These are phyloP conservation scores for Globisporangium spinosum DNA, from an alignment of 352 stramenopile genomes.

Conservation along the genomic window DNA sequence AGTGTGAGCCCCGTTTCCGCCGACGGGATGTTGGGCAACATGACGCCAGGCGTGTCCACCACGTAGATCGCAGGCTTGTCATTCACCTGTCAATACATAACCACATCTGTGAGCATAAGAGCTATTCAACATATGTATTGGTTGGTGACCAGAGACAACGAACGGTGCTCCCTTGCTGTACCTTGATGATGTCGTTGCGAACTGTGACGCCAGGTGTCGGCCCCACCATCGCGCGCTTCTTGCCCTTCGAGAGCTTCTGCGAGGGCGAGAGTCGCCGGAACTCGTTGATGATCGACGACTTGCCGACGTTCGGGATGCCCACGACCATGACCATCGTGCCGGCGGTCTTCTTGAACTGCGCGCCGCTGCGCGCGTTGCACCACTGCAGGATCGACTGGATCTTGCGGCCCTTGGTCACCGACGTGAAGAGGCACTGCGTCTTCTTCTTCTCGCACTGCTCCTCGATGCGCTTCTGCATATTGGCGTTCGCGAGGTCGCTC, in stretches of 20 bases:
- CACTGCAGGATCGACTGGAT: constrained; percentile 75
- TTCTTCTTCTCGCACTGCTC: constrained; percentile 44
- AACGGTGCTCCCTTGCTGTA: constrained; percentile 13
- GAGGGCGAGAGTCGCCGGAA: constrained; percentile 73
- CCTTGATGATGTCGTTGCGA: constrained; percentile 88
- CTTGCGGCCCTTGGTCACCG: constrained; percentile 70
- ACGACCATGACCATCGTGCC: constrained; percentile 88
- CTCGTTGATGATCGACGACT: constrained; percentile 88
- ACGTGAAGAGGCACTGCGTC: constrained; percentile 74
- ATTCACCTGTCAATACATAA: constrained; percentile 46
- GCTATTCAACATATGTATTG: neutral
- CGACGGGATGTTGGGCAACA: constrained; percentile 82
- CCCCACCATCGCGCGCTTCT: constrained; percentile 77
- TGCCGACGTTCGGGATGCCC: constrained; percentile 89
- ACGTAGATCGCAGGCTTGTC: constrained; percentile 86
- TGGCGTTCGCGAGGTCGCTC: constrained; percentile 81
- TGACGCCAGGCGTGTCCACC: constrained; percentile 86
- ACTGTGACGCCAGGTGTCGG: constrained; percentile 84
- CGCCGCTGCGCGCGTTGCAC: constrained; percentile 68
- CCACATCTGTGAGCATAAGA: neutral
- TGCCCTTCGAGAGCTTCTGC: constrained; percentile 71
- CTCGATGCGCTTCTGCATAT: constrained; percentile 78
- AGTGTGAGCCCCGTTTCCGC: constrained; percentile 80
- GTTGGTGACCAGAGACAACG: neutral
- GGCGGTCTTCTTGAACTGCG: constrained; percentile 83